These are phyloP conservation scores for Rosa persica DNA, from an alignment of 306 rosid genomes.

Conservation along the genomic window DNA sequence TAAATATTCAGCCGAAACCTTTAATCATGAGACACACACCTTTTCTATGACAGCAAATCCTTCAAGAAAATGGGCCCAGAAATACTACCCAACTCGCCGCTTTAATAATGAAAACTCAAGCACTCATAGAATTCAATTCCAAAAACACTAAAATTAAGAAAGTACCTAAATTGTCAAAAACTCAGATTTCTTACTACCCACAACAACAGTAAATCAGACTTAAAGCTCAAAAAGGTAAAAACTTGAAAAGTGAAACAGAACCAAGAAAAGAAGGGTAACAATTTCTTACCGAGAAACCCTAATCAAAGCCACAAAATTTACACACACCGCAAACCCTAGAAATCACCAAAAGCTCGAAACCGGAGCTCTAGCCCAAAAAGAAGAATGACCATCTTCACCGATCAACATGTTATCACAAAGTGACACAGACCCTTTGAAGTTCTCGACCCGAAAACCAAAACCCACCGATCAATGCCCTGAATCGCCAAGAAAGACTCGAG, in stretches of 20 bases:
- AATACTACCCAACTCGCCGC: neutral
- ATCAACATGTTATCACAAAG: slow-evolving; percentile 29
- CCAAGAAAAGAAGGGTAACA: slow-evolving; percentile 18
- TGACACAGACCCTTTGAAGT: slow-evolving; percentile 8
- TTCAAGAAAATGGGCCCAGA: slow-evolving; percentile 20
- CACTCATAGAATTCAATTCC: slow-evolving; percentile 19
- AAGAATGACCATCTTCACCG: slow-evolving; percentile 20
- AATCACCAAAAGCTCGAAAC: slow-evolving; percentile 11
- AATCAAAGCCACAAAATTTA: slow-evolving; percentile 30
- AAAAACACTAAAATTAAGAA: neutral
- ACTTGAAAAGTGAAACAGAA: slow-evolving; percentile 16
- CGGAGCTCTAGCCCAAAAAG: slow-evolving; percentile 19
- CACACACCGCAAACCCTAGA: slow-evolving; percentile 42
- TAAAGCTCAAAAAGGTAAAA: slow-evolving; percentile 18
- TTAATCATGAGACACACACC: slow-evolving; percentile 9
- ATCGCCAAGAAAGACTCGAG: slow-evolving; percentile 29
- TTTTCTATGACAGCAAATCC: slow-evolving; percentile 3
- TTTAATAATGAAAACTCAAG: slow-evolving; percentile 6
- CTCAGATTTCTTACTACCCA: neutral
- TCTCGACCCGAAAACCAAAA: slow-evolving; percentile 24
- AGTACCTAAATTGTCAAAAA: neutral
- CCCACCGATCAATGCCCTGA: slow-evolving; percentile 30
- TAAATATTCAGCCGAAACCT: neutral
- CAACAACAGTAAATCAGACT: neutral
- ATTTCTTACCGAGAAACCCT: slow-evolving; percentile 31